Percentiles rank a stretch among this genome's conserved stretches.
These are phyloP conservation scores for Clonostachys sp. DNA, from an alignment of 2,329 filamentous ascomycete species.

Conservation along the genomic window DNA sequence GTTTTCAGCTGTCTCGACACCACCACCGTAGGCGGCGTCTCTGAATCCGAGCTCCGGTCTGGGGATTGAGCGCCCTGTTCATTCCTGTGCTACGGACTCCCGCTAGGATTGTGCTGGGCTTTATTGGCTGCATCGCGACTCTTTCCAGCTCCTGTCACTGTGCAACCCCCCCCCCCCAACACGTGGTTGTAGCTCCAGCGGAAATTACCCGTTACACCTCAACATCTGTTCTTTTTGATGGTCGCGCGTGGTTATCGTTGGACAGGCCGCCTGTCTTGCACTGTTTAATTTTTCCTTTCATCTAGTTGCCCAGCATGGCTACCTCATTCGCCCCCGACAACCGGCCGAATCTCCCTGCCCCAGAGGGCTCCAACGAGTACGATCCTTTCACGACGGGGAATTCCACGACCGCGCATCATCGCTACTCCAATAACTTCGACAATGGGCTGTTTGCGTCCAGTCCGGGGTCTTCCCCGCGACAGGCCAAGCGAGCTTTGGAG, in stretches of 20 bases:
- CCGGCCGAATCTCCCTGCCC: conserved; percentile 32
- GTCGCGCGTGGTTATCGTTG: conserved; percentile 8
- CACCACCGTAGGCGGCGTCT: too few species aligned
- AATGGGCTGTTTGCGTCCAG: conserved; percentile 74
- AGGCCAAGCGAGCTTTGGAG: conserved; percentile 84
- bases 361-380: conserved; percentile 23
- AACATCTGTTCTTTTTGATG: conserved; percentile 6
- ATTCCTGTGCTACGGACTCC: too few species aligned
- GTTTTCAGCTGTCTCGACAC: too few species aligned
- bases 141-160: too few species aligned
- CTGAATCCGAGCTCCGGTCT: too few species aligned
- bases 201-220: too few species aligned
- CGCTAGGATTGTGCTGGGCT: too few species aligned
- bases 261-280: conserved; percentile 11
- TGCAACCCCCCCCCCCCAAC: too few species aligned
- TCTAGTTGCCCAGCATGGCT: conserved; percentile 23
- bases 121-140: too few species aligned
- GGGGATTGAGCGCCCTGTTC: too few species aligned
- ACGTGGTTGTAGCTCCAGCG: too few species aligned
- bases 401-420: conserved; percentile 45
- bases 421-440: conserved; percentile 75
- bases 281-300: neutral
- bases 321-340: conserved; percentile 35
- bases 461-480: conserved; percentile 72
- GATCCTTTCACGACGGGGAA: conserved; percentile 55